Percentiles rank a stretch among this genome's conserved stretches.
These are phyloP conservation scores for Puccinia novopanici DNA, from an alignment of 1,284 basidiomycete genomes.

Conservation along the genomic window DNA sequence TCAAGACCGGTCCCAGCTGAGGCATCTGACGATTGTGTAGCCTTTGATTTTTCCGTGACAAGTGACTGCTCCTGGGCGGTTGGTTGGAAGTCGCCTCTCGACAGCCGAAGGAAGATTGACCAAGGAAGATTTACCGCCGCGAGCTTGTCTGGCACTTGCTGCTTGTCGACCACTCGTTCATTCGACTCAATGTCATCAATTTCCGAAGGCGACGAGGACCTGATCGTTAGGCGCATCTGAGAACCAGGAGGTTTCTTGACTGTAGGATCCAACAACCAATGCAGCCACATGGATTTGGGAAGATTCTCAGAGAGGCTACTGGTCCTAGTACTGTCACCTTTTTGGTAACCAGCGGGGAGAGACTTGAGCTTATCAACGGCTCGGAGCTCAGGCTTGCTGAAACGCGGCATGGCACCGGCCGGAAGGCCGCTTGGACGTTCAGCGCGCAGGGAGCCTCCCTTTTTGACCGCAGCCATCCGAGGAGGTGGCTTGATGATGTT, in stretches of 20 bases:
- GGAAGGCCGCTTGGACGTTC: constrained; percentile 1
- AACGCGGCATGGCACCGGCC: constrained; percentile 5
- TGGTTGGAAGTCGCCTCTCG: background rate
- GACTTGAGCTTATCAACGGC: background rate
- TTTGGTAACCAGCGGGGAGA: background rate
- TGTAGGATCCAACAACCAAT: no score
- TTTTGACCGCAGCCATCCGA: constrained; percentile 17
- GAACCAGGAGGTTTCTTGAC: constrained; percentile 5
- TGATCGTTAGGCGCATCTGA: constrained; percentile 19
- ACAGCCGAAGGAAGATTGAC: background rate
- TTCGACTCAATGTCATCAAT: background rate
- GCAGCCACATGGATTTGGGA: no score
- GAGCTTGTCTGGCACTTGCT: background rate
- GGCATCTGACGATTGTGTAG: background rate
- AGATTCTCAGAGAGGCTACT: constrained; percentile 26
- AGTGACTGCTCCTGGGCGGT: background rate
- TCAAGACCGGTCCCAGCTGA: background rate
- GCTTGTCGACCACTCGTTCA: background rate
- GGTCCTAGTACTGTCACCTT: constrained; percentile 12
- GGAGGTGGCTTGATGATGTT: constrained; percentile 17
- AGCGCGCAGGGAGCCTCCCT: background rate
- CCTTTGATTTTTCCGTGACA: background rate
- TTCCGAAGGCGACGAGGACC: constrained; percentile 33
- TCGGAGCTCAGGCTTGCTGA: constrained; percentile 7
- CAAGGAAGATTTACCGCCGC: background rate